phyloP scores from a whole-genome alignment of 345 rosid genomes.

The Heritiera fomes region DNA sequence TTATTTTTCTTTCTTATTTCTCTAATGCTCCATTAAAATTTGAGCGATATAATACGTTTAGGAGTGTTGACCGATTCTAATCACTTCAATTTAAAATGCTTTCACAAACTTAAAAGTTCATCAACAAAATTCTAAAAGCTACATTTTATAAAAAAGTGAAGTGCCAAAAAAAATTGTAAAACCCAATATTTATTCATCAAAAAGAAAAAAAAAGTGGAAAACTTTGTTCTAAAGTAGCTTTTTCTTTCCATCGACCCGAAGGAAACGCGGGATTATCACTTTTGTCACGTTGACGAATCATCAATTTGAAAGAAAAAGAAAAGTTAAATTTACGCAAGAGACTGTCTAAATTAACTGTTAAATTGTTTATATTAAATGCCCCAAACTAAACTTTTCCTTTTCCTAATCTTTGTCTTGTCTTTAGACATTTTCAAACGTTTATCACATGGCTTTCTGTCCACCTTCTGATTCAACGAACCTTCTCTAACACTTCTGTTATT shows the following conservation, averaged over 20 bases:
- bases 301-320: not conserved
- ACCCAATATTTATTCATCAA: no score
- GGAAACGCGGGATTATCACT: not conserved
- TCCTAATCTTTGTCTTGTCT: not conserved
- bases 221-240: not conserved
- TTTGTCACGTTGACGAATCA: not conserved
- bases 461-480: not conserved
- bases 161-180: no score
- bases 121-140: no score
- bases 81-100: no score
- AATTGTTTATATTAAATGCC: not conserved
- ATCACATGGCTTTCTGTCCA: not conserved
- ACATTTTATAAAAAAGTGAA: no score
- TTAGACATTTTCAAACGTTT: slow-evolving; percentile 14
- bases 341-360: not conserved
- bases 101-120: no score
- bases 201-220: no score
- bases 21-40: no score
- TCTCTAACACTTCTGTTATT: not conserved
- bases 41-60: no score
- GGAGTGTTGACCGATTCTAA: no score
- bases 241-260: not conserved
- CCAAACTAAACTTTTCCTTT: no score
- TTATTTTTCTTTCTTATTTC: no score
- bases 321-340: not conserved